A percentile compares a stretch with the other conserved stretches of the same genome.
These are phyloP conservation scores for Daldinia caldariorum DNA, from an alignment of 495 filamentous ascomycete genomes.

Conservation along the genomic window DNA sequence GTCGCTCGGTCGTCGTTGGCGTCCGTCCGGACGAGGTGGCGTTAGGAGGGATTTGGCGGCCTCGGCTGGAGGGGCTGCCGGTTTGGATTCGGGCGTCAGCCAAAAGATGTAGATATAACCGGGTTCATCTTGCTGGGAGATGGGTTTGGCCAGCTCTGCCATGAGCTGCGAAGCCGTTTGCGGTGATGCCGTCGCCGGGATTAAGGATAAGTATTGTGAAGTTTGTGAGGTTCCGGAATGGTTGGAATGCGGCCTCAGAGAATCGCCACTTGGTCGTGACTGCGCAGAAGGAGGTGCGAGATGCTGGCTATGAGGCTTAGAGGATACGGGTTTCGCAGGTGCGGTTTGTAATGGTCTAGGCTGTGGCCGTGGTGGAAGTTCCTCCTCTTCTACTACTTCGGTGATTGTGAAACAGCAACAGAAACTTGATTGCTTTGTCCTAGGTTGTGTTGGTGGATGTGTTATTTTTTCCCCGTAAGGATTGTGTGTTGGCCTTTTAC, in stretches of 20 bases:
- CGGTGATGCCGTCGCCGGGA: slow-evolving; percentile 70
- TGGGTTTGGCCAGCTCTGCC: slow-evolving; percentile 82
- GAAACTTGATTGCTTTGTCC: slow-evolving; percentile 48
- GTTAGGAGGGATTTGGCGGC: slow-evolving; percentile 68
- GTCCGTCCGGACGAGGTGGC: slow-evolving; percentile 55
- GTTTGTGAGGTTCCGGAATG: slow-evolving; percentile 55
- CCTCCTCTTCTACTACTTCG: slow-evolving; percentile 52
- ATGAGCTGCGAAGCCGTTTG: slow-evolving; percentile 72
- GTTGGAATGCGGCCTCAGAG: slow-evolving; percentile 48
- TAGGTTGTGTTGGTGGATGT: slow-evolving; percentile 46
- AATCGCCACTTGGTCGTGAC: slow-evolving; percentile 48
- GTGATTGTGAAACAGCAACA: slow-evolving; percentile 60
- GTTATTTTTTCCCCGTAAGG: slow-evolving; percentile 35
- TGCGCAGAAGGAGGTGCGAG: slow-evolving; percentile 42
- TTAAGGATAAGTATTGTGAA: slow-evolving; percentile 69
- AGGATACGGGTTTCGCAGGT: slow-evolving; percentile 42
- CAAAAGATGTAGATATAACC: slow-evolving; percentile 99
- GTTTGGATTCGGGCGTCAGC: slow-evolving; percentile 70
- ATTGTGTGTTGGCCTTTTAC: slow-evolving; percentile 42
- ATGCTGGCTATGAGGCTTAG: slow-evolving; percentile 47
- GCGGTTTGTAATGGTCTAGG: slow-evolving; percentile 54
- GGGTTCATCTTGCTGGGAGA: slow-evolving; percentile 78
- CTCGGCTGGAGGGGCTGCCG: slow-evolving; percentile 62
- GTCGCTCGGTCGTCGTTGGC: slow-evolving; percentile 69
- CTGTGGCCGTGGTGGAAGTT: slow-evolving; percentile 49